A percentile compares a stretch with the other conserved stretches of the same genome.
Conservation (phyloP, 148 eudicot genomes). For the Rhododendron vialii region DNA sequence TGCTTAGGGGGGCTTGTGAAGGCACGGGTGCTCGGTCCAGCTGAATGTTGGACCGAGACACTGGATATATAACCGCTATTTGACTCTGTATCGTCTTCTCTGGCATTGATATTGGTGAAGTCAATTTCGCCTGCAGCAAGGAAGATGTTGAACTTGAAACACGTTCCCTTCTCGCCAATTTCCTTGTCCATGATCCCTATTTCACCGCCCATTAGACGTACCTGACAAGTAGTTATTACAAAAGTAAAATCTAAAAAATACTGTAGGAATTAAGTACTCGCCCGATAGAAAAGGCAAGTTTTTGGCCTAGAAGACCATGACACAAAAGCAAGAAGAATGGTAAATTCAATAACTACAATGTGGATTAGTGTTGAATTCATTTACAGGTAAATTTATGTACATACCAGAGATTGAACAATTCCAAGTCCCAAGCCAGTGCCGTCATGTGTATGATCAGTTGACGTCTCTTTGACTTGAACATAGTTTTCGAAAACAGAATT, state of each 20-base stretch:
- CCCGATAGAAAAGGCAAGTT: neutral
- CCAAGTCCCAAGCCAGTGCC: constrained; percentile 97
- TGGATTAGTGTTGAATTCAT: neutral
- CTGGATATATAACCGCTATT: constrained; percentile 6
- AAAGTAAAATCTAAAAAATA: neutral
- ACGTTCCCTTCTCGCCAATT: constrained; percentile 50
- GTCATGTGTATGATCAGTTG: constrained; percentile 29
- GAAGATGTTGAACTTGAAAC: constrained; percentile 66
- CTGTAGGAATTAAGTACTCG: neutral
- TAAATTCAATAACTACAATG: neutral
- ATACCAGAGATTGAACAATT: constrained; percentile 78
- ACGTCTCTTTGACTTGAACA: constrained; percentile 64
- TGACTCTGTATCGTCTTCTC: constrained; percentile 13
- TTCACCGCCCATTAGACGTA: constrained; percentile 87
- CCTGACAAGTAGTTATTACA: constrained; percentile 29
- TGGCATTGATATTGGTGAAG: neutral
- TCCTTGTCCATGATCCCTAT: constrained; percentile 63
- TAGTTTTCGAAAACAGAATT: constrained; percentile 66
- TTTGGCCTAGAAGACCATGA: neutral
- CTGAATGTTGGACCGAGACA: constrained; percentile 16
- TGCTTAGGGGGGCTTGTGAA: constrained; percentile 36
- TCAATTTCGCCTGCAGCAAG: constrained; percentile 20
- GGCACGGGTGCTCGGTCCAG: constrained; percentile 7
- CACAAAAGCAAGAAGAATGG: neutral
- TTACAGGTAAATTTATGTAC: neutral